Evolutionary conservation across 2,329 filamentous ascomycete species (phyloP).

Genomic region (Lasiodiplodia citricola): DNA sequence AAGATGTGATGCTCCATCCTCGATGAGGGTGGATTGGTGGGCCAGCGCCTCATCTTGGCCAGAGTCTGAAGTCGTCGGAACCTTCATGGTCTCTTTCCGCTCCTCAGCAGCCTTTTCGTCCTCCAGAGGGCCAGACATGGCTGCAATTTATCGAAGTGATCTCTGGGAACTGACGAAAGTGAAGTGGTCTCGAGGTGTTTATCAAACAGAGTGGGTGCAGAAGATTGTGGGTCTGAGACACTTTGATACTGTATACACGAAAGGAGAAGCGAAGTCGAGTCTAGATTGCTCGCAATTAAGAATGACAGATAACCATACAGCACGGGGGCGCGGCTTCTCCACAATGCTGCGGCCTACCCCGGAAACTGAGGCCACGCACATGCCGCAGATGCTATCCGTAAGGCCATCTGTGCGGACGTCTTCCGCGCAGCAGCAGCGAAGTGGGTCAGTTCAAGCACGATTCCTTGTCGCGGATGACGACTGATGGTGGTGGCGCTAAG

Average conservation of each 20-base stretch:
- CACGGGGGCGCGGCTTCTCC: neutral
- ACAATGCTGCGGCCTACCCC: neutral
- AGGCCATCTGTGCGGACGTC: neutral
- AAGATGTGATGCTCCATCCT: slow-evolving; percentile 38
- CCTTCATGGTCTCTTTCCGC: slow-evolving; percentile 5
- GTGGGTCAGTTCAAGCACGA: neutral
- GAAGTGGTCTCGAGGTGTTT: neutral
- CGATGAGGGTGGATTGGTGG: slow-evolving; percentile 33
- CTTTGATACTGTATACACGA: neutral
- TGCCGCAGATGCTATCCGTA: neutral
- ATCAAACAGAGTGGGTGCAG: neutral
- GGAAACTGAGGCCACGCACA: neutral
- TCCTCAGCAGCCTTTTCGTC: slow-evolving; percentile 15
- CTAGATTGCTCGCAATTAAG: neutral
- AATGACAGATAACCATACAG: slow-evolving; percentile 1
- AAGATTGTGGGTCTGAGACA: neutral
- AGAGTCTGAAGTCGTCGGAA: neutral
- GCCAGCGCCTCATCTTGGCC: slow-evolving; percentile 5
- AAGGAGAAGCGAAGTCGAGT: neutral
- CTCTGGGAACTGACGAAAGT: neutral
- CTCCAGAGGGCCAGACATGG: slow-evolving; percentile 13
- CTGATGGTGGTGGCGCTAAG: neutral
- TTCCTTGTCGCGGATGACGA: slow-evolving; percentile 1
- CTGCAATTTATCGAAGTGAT: neutral
- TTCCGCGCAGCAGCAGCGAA: neutral